A percentile compares a stretch with the other conserved stretches of the same genome.
These are phyloP conservation scores for Pseudogymnoascus sp. DNA, from an alignment of 2,329 filamentous ascomycete species.

Conservation along the genomic window DNA sequence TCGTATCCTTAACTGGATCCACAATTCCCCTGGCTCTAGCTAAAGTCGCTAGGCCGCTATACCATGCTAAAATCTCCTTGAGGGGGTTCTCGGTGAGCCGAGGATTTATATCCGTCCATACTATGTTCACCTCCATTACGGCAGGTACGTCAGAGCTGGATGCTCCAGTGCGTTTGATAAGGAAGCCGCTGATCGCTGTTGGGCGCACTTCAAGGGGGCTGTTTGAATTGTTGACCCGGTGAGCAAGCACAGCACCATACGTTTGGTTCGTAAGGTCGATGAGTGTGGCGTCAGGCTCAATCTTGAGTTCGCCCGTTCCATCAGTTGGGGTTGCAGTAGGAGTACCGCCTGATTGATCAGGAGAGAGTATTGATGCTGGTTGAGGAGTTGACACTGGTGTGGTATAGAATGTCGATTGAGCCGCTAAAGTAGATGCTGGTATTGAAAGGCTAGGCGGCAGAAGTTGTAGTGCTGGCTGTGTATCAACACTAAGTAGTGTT, in stretches of 20 bases:
- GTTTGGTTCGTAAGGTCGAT: conserved; percentile 66
- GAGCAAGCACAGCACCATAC: conserved; percentile 63
- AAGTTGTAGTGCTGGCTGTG: conserved; percentile 54
- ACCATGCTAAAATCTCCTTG: conserved; percentile 62
- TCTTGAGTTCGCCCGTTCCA: conserved; percentile 37
- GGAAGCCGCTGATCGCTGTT: conserved; percentile 54
- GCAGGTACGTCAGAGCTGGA: conserved; percentile 49
- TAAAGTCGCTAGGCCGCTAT: conserved; percentile 58
- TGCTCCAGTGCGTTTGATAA: conserved; percentile 53
- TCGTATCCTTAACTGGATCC: conserved; percentile 48
- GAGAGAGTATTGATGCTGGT: conserved; percentile 46
- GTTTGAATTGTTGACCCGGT: conserved; percentile 53
- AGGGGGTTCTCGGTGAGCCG: conserved; percentile 31
- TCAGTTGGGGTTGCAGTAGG: conserved; percentile 26
- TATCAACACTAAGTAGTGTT: conserved; percentile 56
- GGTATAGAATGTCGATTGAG: conserved; percentile 38
- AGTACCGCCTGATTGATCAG: conserved; percentile 44
- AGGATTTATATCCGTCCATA: conserved; percentile 37
- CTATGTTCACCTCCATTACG: conserved; percentile 54
- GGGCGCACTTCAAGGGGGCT: conserved; percentile 46
- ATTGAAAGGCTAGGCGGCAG: conserved; percentile 46
- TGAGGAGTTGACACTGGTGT: conserved; percentile 64
- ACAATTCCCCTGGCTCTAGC: conserved; percentile 57
- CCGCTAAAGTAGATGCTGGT: conserved; percentile 33
- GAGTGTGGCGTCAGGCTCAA: conserved; percentile 59